phyloP scores from a whole-genome alignment of 805 yeast species.

The Pichia californica region DNA sequence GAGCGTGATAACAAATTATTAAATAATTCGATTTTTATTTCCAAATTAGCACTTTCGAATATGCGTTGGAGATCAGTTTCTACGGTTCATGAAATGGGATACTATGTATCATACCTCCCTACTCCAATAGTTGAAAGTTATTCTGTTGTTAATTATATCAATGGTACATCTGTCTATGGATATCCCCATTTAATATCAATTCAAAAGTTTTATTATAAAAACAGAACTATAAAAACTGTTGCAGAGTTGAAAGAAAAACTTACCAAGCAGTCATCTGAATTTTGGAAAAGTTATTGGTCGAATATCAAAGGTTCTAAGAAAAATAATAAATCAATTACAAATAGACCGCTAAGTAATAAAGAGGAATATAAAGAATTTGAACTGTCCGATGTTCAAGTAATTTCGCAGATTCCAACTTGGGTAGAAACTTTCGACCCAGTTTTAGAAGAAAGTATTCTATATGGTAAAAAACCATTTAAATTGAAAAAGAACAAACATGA shows the following conservation, averaged over 20 bases:
- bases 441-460: slow-evolving; percentile 17
- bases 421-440: slow-evolving; percentile 21
- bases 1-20: slow-evolving; percentile 37
- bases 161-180: slow-evolving; percentile 42
- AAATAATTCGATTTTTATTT: slow-evolving; percentile 36
- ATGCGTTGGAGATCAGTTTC: slow-evolving; percentile 53
- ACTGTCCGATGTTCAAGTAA: slow-evolving; percentile 17
- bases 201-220: slow-evolving; percentile 48
- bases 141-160: slow-evolving; percentile 36
- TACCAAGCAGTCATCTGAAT: slow-evolving; percentile 31
- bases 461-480: not conserved
- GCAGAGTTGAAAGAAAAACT: slow-evolving; percentile 30
- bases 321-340: slow-evolving; percentile 5
- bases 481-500: no score
- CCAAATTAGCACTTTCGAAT: slow-evolving; percentile 45
- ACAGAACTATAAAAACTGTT: slow-evolving; percentile 36
- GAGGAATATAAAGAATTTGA: slow-evolving; percentile 14
- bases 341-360: slow-evolving; percentile 9
- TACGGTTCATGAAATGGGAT: slow-evolving; percentile 60
- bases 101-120: slow-evolving; percentile 43
- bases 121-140: slow-evolving; percentile 33
- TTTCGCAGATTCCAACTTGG: slow-evolving; percentile 26
- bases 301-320: slow-evolving; percentile 30
- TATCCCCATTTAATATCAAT: slow-evolving; percentile 50
- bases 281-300: slow-evolving; percentile 53